phyloP scores from a whole-genome alignment of 805 yeast genomes.

The Monosporozyma solicola region DNA sequence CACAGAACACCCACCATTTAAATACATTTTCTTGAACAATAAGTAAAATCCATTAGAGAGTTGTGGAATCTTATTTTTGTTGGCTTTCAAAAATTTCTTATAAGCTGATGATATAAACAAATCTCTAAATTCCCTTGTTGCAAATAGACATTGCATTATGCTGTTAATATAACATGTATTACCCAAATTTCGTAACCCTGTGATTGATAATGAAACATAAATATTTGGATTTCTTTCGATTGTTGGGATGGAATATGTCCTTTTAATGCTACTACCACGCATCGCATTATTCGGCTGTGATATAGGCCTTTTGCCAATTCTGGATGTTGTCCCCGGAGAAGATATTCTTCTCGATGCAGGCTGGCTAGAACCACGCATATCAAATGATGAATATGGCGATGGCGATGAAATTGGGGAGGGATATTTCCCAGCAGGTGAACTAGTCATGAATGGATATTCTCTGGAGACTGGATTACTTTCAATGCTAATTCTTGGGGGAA shows the following conservation, averaged over 20 bases:
- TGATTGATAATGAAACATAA: constrained; percentile 39
- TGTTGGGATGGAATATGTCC: constrained; percentile 28
- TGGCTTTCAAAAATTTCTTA: constrained; percentile 34
- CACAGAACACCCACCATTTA: constrained; percentile 51
- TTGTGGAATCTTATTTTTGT: constrained; percentile 3
- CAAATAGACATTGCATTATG: constrained; percentile 62
- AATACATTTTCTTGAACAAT: constrained; percentile 48
- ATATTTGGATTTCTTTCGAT: constrained; percentile 31
- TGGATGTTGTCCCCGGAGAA: neutral
- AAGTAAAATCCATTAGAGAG: constrained; percentile 42
- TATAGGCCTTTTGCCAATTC: neutral
- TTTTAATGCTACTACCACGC: neutral
- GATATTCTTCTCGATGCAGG: neutral
- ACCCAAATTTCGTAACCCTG: constrained; percentile 60
- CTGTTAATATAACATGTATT: constrained; percentile 72
- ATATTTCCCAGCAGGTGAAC: neutral
- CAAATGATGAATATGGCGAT: neutral
- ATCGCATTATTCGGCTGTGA: neutral
- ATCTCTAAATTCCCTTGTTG: constrained; percentile 39
- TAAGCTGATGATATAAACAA: constrained; percentile 41
- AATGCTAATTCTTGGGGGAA: constrained; percentile 4
- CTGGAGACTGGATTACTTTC: neutral
- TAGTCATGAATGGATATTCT: neutral
- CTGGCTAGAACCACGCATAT: neutral
- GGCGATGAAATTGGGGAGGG: neutral